A percentile compares a stretch with the other conserved stretches of the same genome.
These are phyloP conservation scores for Candida silvicultrix DNA, from an alignment of 805 yeast species.

Conservation along the genomic window DNA sequence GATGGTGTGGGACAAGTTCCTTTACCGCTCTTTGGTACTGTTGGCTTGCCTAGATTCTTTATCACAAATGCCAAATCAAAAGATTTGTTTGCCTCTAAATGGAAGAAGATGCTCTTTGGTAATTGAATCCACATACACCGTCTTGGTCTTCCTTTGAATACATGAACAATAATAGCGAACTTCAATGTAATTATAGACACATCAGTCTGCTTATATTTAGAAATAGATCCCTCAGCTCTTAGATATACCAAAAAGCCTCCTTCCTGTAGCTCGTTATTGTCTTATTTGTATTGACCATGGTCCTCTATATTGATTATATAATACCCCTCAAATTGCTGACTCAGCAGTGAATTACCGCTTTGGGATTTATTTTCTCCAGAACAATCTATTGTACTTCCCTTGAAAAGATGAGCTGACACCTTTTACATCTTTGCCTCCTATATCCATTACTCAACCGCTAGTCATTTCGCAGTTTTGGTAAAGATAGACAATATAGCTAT, in stretches of 20 bases:
- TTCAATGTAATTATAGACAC: too few species aligned
- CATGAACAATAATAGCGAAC: too few species aligned
- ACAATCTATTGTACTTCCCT: neutral
- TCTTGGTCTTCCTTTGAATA: too few species aligned
- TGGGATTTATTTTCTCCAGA: neutral
- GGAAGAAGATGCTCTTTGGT: neutral
- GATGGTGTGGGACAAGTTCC: slow-evolving; percentile 22
- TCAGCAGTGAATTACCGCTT: neutral
- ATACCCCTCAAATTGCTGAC: neutral
- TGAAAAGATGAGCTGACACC: neutral
- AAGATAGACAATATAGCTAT: neutral
- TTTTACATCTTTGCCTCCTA: neutral
- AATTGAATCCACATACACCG: too few species aligned
- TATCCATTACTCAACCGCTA: too few species aligned
- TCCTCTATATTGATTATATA: neutral
- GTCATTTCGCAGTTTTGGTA: too few species aligned
- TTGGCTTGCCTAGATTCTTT: slow-evolving; percentile 15
- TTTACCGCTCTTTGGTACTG: slow-evolving; percentile 16
- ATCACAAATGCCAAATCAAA: slow-evolving; percentile 14
- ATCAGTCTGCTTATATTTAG: too few species aligned
- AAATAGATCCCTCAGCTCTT: too few species aligned
- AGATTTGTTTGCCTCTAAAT: slow-evolving; percentile 6
- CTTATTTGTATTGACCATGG: too few species aligned
- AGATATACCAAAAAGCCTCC: too few species aligned
- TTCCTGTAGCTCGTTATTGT: too few species aligned